A percentile compares a stretch with the other conserved stretches of the same genome.
Conservation (phyloP, 441 rosid genomes). For the Eutrema salsugineum region DNA sequence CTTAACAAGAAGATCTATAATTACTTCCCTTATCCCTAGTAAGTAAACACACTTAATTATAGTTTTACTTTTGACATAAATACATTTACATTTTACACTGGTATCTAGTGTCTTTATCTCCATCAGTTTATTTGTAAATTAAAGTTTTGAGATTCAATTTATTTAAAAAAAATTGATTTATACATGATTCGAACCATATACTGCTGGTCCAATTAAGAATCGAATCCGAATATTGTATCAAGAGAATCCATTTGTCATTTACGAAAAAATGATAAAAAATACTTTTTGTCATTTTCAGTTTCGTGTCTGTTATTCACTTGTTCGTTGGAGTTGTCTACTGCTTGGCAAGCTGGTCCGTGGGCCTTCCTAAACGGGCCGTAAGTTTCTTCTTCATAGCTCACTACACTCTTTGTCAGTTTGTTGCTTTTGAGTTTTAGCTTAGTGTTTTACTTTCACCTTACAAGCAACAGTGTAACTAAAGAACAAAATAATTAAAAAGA, state of each 20-base stretch:
- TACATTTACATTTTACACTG: background rate
- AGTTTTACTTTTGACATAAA: background rate
- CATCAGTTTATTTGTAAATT: background rate
- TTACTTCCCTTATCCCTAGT: slow-evolving; percentile 97
- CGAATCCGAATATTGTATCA: background rate
- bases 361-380: slow-evolving; percentile 96
- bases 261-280: too few species aligned
- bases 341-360: slow-evolving; percentile 81
- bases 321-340: slow-evolving; percentile 92
- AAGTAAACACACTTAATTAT: slow-evolving; percentile 26
- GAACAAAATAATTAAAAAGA: background rate
- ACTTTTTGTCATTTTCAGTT: slow-evolving; percentile 44
- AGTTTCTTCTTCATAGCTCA: slow-evolving; percentile 30
- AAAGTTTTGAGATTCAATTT: background rate
- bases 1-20: slow-evolving; percentile 97
- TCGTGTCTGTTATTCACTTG: slow-evolving; percentile 91
- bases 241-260: background rate
- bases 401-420: background rate
- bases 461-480: too few species aligned
- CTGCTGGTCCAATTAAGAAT: slow-evolving; percentile 3
- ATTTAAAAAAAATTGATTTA: background rate
- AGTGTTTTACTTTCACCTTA: background rate
- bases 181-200: slow-evolving; percentile 5
- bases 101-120: background rate
- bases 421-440: too few species aligned